Conservation (phyloP, 106 monocot genomes). For the Platanthera zijinensis region DNA sequence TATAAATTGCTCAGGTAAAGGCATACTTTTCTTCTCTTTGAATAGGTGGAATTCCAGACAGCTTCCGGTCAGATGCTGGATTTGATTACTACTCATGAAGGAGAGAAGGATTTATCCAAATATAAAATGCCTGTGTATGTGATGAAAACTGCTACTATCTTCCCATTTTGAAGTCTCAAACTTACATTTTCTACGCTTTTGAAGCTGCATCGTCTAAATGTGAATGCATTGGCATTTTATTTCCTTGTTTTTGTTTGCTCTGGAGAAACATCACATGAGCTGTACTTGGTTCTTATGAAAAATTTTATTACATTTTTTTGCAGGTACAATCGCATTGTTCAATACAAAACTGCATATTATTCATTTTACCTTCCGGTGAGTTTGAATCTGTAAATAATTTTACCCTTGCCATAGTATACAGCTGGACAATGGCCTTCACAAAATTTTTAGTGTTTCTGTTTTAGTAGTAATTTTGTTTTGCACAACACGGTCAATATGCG, state of each 20-base stretch:
- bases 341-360: conserved; percentile 96
- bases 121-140: conserved; percentile 86
- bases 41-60: conserved; percentile 93
- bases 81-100: conserved; percentile 90
- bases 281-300: neutral
- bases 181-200: neutral
- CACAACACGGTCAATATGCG: neutral
- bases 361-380: conserved; percentile 98
- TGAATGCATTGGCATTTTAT: neutral
- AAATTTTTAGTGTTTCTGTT: neutral
- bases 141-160: neutral
- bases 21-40: neutral
- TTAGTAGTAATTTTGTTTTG: neutral
- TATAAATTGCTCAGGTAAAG: neutral
- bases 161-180: neutral
- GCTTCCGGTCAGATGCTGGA: conserved; percentile 97
- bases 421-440: neutral
- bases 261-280: neutral
- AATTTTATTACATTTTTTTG: conserved; percentile 9
- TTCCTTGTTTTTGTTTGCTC: neutral
- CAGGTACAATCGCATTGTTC: conserved; percentile 86
- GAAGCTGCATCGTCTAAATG: neutral
- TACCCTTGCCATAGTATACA: neutral
- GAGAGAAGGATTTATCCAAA: conserved; percentile 81
- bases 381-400: neutral